These are phyloP conservation scores for Quercus cerris DNA, from an alignment of 306 rosid genomes.

Conservation along the genomic window DNA sequence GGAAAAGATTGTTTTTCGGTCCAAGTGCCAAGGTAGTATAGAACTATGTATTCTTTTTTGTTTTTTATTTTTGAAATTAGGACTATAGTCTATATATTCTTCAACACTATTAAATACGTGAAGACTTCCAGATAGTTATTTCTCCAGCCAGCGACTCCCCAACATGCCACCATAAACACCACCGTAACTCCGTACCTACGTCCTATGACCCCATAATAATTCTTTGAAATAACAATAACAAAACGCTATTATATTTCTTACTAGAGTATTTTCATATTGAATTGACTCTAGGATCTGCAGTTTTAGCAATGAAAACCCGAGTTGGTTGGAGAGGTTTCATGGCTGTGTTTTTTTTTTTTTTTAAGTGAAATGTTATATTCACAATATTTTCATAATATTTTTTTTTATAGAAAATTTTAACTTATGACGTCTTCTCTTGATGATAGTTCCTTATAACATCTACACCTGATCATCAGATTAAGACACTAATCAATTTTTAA, in stretches of 20 bases:
- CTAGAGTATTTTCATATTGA: background rate
- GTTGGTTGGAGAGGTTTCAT: background rate
- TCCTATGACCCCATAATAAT: background rate
- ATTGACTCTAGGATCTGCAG: background rate
- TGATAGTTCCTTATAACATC: accelerated
- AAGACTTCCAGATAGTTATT: background rate
- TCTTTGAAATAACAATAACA: background rate
- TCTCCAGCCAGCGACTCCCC: background rate
- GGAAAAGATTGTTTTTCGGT: too few relatives aligned
- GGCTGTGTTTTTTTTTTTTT: background rate
- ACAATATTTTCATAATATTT: too few relatives aligned
- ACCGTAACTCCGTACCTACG: background rate
- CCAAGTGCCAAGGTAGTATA: too few relatives aligned
- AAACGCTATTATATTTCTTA: background rate
- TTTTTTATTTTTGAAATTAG: too few relatives aligned
- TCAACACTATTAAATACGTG: too few relatives aligned
- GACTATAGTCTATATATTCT: too few relatives aligned
- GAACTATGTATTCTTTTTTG: too few relatives aligned
- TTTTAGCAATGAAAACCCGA: background rate
- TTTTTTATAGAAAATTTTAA: too few relatives aligned
- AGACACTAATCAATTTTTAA: accelerated
- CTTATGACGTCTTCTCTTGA: accelerated
- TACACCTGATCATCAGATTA: accelerated
- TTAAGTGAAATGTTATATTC: too few relatives aligned
- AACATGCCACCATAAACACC: background rate